These are phyloP conservation scores for Arthrobotrys conoides DNA, from an alignment of 2,329 filamentous ascomycete genomes.

Conservation along the genomic window DNA sequence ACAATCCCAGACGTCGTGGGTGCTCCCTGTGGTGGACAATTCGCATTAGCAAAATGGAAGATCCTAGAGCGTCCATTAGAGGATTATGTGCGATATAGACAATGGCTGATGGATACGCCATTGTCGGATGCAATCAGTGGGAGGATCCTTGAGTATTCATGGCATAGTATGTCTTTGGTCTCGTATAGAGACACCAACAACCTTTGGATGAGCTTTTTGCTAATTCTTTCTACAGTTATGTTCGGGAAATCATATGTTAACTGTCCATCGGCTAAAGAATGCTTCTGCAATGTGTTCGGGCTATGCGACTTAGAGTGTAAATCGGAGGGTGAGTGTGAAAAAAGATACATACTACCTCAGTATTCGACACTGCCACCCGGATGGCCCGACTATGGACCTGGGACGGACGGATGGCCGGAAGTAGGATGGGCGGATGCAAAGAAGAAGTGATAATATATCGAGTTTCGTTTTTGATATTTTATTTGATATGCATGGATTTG, in stretches of 20 bases:
- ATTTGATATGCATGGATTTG: not conserved
- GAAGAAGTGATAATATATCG: not conserved
- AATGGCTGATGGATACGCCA: constrained; percentile 73
- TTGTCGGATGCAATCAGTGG: constrained; percentile 73
- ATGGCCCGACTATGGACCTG: constrained; percentile 75
- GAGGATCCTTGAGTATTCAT: constrained; percentile 76
- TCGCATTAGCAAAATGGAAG: constrained; percentile 73
- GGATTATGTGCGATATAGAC: constrained; percentile 73
- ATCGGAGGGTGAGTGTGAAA: constrained; percentile 70
- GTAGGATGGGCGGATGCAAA: constrained; percentile 48
- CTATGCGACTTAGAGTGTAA: constrained; percentile 70
- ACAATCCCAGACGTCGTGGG: constrained; percentile 68
- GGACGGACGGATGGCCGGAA: constrained; percentile 66
- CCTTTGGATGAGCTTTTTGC: not conserved
- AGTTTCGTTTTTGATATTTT: not conserved
- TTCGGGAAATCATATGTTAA: constrained; percentile 74
- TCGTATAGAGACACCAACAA: no score
- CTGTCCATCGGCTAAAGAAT: constrained; percentile 75
- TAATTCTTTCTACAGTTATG: constrained; percentile 68
- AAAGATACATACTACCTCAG: constrained; percentile 74
- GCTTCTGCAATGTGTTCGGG: constrained; percentile 78
- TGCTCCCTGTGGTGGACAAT: constrained; percentile 77
- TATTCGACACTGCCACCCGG: constrained; percentile 74
- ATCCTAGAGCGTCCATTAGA: constrained; percentile 70
- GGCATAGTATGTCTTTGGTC: constrained; percentile 73